A percentile compares a stretch with the other conserved stretches of the same genome.
Evolutionary conservation across 73 alveolate species (phyloP).

Genomic region (Symbiodinium natans): DNA sequence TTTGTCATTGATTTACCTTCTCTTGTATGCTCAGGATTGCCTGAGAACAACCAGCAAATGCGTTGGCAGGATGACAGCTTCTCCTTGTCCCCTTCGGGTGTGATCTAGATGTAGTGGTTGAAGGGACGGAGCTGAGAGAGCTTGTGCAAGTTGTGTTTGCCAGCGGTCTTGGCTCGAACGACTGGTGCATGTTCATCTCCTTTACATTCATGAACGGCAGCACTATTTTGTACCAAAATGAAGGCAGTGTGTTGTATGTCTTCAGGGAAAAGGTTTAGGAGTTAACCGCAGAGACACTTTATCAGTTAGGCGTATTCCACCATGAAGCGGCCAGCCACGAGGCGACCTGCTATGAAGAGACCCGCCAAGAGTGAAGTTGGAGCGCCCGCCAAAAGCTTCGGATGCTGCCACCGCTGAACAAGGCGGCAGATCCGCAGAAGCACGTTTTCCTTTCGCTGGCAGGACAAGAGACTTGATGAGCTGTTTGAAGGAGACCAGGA

Average conservation of each 20-base stretch:
- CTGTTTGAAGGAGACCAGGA: no score
- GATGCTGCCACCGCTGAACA: constrained; percentile 25
- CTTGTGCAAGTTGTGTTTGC: no score
- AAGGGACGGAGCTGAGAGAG: no score
- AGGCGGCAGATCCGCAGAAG: constrained; percentile 18
- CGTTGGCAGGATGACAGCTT: no score
- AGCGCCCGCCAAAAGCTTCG: constrained; percentile 30
- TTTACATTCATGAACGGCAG: constrained; percentile 43
- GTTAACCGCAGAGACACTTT: no score
- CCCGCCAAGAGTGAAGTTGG: constrained; percentile 52
- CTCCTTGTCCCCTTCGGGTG: no score
- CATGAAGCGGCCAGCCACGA: background rate
- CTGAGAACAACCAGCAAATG: no score
- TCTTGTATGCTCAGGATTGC: no score
- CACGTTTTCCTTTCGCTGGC: constrained; percentile 6
- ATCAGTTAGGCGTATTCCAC: background rate
- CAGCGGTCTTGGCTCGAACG: constrained; percentile 43
- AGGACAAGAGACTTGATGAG: no score
- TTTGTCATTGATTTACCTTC: background rate
- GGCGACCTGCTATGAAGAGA: constrained; percentile 70
- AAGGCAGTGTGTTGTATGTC: background rate
- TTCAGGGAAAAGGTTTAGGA: no score
- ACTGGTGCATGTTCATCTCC: constrained; percentile 40
- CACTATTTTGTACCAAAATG: background rate
- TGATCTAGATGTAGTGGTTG: no score